These are phyloP conservation scores for Candida morakotiae DNA, from an alignment of 805 yeast species.

Conservation along the genomic window DNA sequence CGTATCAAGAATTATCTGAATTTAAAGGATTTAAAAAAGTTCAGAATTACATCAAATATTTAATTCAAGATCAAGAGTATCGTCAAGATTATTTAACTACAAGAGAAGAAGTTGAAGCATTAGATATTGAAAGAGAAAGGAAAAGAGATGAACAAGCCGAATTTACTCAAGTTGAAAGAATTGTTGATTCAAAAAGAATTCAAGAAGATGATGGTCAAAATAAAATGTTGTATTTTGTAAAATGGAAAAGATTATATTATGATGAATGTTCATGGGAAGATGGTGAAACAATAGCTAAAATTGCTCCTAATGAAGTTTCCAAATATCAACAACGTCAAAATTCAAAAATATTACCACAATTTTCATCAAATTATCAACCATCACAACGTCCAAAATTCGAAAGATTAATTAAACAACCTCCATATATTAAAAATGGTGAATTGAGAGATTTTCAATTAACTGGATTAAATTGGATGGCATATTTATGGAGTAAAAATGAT, in stretches of 20 bases:
- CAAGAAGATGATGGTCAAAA: conserved; percentile 60
- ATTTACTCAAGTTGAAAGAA: conserved; percentile 82
- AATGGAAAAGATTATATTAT: conserved; percentile 90
- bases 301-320: conserved; percentile 81
- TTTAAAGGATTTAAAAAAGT: conserved; percentile 77
- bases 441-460: conserved; percentile 96
- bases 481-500: conserved; percentile 94
- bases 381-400: conserved; percentile 81
- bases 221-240: conserved; percentile 76
- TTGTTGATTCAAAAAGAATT: conserved; percentile 79
- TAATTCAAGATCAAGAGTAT: conserved; percentile 69
- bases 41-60: conserved; percentile 81
- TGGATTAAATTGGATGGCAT: conserved; percentile 99
- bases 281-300: conserved; percentile 78
- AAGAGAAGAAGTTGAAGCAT: conserved; percentile 85
- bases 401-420: conserved; percentile 81
- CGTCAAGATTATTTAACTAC: conserved; percentile 79
- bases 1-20: conserved; percentile 48
- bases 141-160: conserved; percentile 79
- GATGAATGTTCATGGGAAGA: conserved; percentile 98
- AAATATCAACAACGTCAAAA: conserved; percentile 76
- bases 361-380: conserved; percentile 71
- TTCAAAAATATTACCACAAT: conserved; percentile 79
- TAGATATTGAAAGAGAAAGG: conserved; percentile 88
- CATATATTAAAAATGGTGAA: conserved; percentile 84